A percentile compares a stretch with the other conserved stretches of the same genome.
phyloP scores from a whole-genome alignment of 2,329 filamentous ascomycete species.

The Teratosphaeria nubilosa region DNA sequence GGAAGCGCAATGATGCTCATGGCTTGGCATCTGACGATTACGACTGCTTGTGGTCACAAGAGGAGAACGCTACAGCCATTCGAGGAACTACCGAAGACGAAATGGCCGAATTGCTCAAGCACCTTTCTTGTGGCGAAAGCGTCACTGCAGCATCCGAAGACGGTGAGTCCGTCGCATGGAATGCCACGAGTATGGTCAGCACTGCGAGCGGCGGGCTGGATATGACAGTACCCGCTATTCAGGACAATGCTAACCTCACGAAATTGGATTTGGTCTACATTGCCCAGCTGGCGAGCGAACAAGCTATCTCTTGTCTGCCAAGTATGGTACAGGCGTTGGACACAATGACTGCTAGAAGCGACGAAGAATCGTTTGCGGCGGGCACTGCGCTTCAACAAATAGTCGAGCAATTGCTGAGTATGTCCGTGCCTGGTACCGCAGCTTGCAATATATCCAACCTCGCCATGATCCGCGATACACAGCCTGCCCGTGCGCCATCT shows the following conservation, averaged over 20 bases:
- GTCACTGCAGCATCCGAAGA: not conserved
- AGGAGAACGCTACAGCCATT: not conserved
- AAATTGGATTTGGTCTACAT: constrained; percentile 22
- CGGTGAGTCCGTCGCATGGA: not conserved
- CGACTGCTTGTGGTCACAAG: not conserved
- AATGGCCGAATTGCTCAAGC: not conserved
- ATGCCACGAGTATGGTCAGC: not conserved
- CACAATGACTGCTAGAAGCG: not conserved
- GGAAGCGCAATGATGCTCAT: constrained; percentile 11
- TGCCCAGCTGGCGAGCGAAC: constrained; percentile 26
- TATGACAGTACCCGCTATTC: constrained; percentile 2
- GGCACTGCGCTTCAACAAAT: not conserved
- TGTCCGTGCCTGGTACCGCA: constrained; percentile 8
- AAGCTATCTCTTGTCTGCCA: constrained; percentile 14
- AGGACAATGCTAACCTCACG: constrained; percentile 12
- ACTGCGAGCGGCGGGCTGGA: not conserved
- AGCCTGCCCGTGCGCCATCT: constrained; percentile 4
- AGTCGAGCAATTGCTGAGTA: constrained; percentile 3
- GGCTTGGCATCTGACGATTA: not conserved
- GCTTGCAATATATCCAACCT: constrained; percentile 18
- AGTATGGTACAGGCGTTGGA: constrained; percentile 4
- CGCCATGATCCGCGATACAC: constrained; percentile 16
- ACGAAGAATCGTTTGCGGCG: not conserved
- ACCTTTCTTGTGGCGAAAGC: not conserved
- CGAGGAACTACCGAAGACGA: not conserved